phyloP scores from a whole-genome alignment of 176 grass and related monocot genomes.

The Lolium multiflorum region DNA sequence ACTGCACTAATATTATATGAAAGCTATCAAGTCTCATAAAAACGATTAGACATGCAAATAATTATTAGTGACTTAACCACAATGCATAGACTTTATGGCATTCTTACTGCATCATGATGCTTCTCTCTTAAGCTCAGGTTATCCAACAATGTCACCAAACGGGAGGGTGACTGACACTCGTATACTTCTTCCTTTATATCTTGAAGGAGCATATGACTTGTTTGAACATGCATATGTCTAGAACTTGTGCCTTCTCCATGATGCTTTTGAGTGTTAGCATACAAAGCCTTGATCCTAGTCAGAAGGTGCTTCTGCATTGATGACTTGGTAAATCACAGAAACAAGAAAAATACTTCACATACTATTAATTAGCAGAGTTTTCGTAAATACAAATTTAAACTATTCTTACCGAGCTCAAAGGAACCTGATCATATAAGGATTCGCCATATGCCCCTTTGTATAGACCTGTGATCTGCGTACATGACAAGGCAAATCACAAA shows the following conservation, averaged over 20 bases:
- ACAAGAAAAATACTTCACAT: background rate
- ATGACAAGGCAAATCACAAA: background rate
- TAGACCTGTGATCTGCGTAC: conserved; percentile 17
- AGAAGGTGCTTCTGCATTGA: conserved; percentile 29
- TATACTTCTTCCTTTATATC: background rate
- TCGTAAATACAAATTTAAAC: background rate
- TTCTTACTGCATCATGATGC: conserved; percentile 13
- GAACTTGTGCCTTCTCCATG: conserved; percentile 14
- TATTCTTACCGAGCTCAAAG: conserved; percentile 43
- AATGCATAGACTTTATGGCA: background rate
- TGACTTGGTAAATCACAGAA: background rate
- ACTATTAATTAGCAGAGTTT: background rate
- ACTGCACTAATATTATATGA: background rate
- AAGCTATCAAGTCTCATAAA: background rate
- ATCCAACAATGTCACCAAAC: conserved; percentile 21
- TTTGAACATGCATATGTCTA: background rate
- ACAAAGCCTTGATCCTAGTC: conserved; percentile 35
- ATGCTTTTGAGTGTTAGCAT: background rate
- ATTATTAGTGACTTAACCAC: background rate
- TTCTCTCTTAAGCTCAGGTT: background rate
- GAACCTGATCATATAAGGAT: background rate
- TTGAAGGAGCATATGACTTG: background rate
- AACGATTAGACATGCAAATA: background rate
- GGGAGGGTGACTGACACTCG: background rate
- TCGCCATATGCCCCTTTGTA: background rate